Base-by-base conservation (phyloP, 148 eudicot species). In the Arbutus unedo region DNA sequence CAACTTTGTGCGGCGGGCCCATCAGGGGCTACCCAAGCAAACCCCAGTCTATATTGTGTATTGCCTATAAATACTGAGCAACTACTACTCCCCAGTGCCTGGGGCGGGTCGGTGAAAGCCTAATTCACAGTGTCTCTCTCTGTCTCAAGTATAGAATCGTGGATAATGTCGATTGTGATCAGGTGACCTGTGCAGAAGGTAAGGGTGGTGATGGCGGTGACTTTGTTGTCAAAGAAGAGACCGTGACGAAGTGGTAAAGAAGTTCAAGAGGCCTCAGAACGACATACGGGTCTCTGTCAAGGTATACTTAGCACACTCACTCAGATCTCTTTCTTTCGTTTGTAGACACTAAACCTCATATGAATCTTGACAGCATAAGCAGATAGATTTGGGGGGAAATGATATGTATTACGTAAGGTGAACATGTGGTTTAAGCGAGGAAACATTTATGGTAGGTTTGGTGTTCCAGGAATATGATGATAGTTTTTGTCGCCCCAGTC, bases 211-310 rank as follows among this genome's bases (percentile, higher is more conserved):
- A 92, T 92, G 95, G 95, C 95, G 82, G 95, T 92, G 51, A 94
- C 97, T 38, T 50, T 87, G 70, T 81, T 93, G 18, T 81, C 80
- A 21, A 93, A 93, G 90, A 93, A 89, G 89, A 88, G 91, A 19
- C 38, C 38, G 89, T 93, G 71, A 93, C 91, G 91, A 93, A 93
- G 89, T 84, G 97, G 25, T 91, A 41, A 91, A 90, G 91, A 84
- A 88, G 81, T 93, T 93, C 84, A 91, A 91, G 93, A 88, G 97
- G 81, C 88, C 91, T 9, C 91, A 89, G 44, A 79, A 87, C 77
- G 94, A 93, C 74, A 89, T 94, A 11, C 83, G 82, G 70, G 84
- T 90, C 82, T 87, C 85, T 11, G 91, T 93, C 82, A 91, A 91
- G 94, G 97, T 93, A 68, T 67, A 8, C 7, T 11, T 2, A 8